phyloP scores from a whole-genome alignment of 2,329 filamentous ascomycete species.

The Trichoderma atroviride region DNA sequence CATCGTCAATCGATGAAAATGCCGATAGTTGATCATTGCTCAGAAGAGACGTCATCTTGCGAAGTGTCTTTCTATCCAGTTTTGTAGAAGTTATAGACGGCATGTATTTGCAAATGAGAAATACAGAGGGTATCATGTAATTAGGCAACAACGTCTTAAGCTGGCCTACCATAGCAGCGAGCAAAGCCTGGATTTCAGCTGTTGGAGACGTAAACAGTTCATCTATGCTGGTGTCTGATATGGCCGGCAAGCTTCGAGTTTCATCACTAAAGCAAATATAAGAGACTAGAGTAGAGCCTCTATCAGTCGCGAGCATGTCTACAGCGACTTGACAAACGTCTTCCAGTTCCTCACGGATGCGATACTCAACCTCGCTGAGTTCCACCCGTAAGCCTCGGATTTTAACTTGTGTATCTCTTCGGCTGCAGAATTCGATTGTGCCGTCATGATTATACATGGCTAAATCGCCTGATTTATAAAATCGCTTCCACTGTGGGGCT shows the following conservation, averaged over 20 bases:
- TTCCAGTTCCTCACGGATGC: conserved; percentile 1
- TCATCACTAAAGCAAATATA: conserved; percentile 13
- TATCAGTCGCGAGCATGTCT: not conserved
- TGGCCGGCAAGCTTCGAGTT: not conserved
- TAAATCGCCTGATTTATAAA: conserved; percentile 54
- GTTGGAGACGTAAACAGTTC: not conserved
- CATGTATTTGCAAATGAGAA: conserved; percentile 22
- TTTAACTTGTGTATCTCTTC: conserved; percentile 22
- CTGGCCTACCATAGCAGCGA: not conserved
- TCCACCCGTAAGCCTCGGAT: conserved; percentile 20
- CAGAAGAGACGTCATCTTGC: not conserved
- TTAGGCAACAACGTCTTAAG: not conserved
- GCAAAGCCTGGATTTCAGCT: not conserved
- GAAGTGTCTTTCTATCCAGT: conserved; percentile 15
- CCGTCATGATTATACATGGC: conserved; percentile 39
- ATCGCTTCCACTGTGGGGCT: conserved; percentile 1
- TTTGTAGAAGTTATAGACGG: conserved; percentile 13
- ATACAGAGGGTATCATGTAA: conserved; percentile 17
- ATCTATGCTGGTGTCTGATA: not conserved
- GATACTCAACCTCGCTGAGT: conserved; percentile 14
- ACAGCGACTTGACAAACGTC: conserved; percentile 9
- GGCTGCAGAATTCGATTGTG: conserved; percentile 16
- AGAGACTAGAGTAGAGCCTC: not conserved
- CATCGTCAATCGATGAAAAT: not conserved
- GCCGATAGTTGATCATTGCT: not conserved